Percentiles rank a stretch among this genome's conserved stretches.
These are phyloP conservation scores for Alternaria sp. DNA, from an alignment of 2,329 filamentous ascomycete species.

Conservation along the genomic window DNA sequence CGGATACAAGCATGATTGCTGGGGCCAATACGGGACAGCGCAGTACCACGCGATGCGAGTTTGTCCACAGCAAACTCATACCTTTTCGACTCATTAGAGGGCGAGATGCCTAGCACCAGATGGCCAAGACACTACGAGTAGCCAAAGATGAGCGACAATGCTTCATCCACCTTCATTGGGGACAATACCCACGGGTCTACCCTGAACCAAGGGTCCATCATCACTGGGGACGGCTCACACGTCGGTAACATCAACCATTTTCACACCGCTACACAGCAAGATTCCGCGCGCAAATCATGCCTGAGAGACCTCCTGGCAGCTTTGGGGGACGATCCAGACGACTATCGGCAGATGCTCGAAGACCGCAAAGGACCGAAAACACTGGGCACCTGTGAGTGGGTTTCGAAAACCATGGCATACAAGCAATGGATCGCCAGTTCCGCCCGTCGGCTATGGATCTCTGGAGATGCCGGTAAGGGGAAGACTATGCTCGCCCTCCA, in stretches of 20 bases:
- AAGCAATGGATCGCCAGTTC: too few species aligned
- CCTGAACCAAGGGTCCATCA: neutral
- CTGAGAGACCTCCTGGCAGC: neutral
- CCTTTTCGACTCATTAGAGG: neutral
- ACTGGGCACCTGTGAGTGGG: too few species aligned
- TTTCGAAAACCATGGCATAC: too few species aligned
- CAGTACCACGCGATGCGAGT: neutral
- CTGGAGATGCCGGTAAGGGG: neutral
- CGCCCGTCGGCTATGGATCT: neutral
- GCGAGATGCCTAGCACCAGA: slow-evolving; percentile 25
- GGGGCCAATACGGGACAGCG: neutral
- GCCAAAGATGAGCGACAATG: neutral
- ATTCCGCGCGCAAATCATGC: too few species aligned
- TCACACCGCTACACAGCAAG: too few species aligned
- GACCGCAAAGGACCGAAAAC: neutral
- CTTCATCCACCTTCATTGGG: neutral
- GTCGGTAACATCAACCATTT: neutral
- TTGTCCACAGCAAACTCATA: neutral
- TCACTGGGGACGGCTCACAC: neutral
- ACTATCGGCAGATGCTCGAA: neutral
- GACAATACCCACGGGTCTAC: neutral
- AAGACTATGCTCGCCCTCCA: neutral
- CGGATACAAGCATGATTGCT: neutral
- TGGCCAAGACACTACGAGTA: neutral
- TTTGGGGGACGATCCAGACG: neutral